phyloP scores from a whole-genome alignment of 805 yeast genomes.

The Myxozyma melibiosi region DNA sequence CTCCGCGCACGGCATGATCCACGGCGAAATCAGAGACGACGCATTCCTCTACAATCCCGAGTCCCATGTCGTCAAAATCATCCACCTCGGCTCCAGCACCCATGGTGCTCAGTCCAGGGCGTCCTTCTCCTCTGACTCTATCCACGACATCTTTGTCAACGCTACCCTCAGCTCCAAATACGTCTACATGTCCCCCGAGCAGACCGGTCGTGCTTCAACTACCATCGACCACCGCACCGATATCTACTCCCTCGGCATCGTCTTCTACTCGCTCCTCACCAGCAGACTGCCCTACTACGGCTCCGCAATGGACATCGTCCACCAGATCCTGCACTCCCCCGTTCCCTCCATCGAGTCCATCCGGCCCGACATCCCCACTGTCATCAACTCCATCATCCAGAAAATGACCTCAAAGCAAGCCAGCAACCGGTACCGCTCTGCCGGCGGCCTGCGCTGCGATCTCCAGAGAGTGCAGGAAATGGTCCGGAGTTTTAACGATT shows the following conservation, averaged over 20 bases:
- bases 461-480: constrained; percentile 17
- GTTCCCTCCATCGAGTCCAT: constrained; percentile 24
- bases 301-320: constrained; percentile 28
- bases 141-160: constrained; percentile 16
- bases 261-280: constrained; percentile 31
- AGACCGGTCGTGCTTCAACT: constrained; percentile 32
- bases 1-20: constrained; percentile 30
- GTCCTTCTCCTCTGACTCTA: constrained; percentile 1
- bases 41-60: constrained; percentile 30
- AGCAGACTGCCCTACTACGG: constrained; percentile 31
- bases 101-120: constrained; percentile 9
- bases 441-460: constrained; percentile 28
- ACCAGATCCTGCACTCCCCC: constrained; percentile 30
- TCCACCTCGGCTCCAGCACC: constrained; percentile 30
- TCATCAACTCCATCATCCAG: constrained; percentile 26
- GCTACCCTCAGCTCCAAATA: constrained; percentile 14
- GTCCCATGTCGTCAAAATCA: constrained; percentile 25
- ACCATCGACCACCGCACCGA: constrained; percentile 34
- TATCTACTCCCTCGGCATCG: constrained; percentile 34
- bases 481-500: neutral
- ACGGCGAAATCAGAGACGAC: constrained; percentile 34
- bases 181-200: constrained; percentile 34
- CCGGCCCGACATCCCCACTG: constrained; percentile 32
- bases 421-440: constrained; percentile 27
- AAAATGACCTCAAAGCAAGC: constrained; percentile 34